phyloP scores from a whole-genome alignment of 2,329 filamentous ascomycete genomes.

The Ascochyta clinopodiicola region DNA sequence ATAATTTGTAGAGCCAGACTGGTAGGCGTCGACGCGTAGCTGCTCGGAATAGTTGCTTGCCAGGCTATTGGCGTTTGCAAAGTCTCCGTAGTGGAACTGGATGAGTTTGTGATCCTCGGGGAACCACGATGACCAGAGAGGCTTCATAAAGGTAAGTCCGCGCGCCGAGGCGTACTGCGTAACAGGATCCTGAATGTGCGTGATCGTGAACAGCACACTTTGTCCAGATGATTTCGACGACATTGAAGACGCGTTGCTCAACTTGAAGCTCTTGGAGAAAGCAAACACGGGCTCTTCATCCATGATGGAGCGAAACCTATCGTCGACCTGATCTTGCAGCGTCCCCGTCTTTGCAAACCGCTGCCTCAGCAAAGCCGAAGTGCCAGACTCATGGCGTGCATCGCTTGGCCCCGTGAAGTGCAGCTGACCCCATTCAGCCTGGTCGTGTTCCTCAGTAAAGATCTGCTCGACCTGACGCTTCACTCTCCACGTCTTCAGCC shows the following conservation, averaged over 20 bases:
- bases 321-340: constrained; percentile 71
- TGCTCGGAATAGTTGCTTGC: constrained; percentile 77
- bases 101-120: constrained; percentile 67
- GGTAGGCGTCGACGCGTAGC: constrained; percentile 72
- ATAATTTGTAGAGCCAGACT: constrained; percentile 76
- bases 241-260: constrained; percentile 24
- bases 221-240: constrained; percentile 17
- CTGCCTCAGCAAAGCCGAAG: constrained; percentile 69
- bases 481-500: constrained; percentile 72
- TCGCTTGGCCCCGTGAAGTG: constrained; percentile 76
- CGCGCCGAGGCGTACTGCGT: constrained; percentile 79
- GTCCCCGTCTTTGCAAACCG: constrained; percentile 72
- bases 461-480: constrained; percentile 67
- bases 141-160: constrained; percentile 78
- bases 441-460: constrained; percentile 76
- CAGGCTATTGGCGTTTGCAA: constrained; percentile 65
- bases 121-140: constrained; percentile 81
- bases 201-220: constrained; percentile 75
- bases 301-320: constrained; percentile 72
- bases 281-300: constrained; percentile 84
- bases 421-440: constrained; percentile 82
- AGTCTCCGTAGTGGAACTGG: constrained; percentile 78
- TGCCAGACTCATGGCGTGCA: constrained; percentile 73
- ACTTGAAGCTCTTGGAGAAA: constrained; percentile 58
- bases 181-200: constrained; percentile 78